Percentiles rank a stretch among this genome's conserved stretches.
Evolutionary conservation across 2,329 filamentous ascomycete genomes (phyloP).

Genomic region (Knoxdaviesia capensis): DNA sequence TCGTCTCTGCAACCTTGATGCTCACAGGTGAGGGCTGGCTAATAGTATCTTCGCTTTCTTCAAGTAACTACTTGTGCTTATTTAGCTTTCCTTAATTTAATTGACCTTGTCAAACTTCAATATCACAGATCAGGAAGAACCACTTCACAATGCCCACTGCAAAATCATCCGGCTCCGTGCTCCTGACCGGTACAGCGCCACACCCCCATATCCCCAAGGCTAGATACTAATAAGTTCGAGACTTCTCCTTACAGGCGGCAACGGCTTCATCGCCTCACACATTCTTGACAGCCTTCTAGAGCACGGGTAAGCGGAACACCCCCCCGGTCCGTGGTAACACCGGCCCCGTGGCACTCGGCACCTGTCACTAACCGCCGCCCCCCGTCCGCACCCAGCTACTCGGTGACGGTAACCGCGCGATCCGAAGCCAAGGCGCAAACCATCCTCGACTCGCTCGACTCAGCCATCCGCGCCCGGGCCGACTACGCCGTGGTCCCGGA

Average conservation of each 20-base stretch:
- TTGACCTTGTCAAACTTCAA: too few relatives aligned
- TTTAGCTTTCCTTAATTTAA: not conserved
- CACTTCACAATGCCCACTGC: too few relatives aligned
- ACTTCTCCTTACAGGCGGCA: constrained; percentile 18
- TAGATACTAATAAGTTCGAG: not conserved
- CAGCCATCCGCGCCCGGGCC: constrained; percentile 8
- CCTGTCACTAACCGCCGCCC: not conserved
- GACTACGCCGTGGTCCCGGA: constrained; percentile 44
- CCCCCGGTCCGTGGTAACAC: not conserved
- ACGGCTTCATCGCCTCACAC: constrained; percentile 33
- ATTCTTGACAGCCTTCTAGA: constrained; percentile 24
- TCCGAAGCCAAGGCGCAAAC: constrained; percentile 22
- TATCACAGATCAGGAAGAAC: too few relatives aligned
- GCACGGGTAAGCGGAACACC: not conserved
- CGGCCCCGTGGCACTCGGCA: too few relatives aligned
- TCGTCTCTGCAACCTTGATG: too few relatives aligned
- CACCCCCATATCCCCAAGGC: not conserved
- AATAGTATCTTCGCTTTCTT: not conserved
- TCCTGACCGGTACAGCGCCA: constrained; percentile 1
- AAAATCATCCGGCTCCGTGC: not conserved
- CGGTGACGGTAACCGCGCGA: constrained; percentile 2
- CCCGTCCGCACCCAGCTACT: not conserved
- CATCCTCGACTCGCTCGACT: constrained; percentile 18
- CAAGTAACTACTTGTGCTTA: not conserved
- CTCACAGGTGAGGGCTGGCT: not conserved